Base-by-base conservation (phyloP, 176 grass and related monocot genomes). In the Avena atlantica region DNA sequence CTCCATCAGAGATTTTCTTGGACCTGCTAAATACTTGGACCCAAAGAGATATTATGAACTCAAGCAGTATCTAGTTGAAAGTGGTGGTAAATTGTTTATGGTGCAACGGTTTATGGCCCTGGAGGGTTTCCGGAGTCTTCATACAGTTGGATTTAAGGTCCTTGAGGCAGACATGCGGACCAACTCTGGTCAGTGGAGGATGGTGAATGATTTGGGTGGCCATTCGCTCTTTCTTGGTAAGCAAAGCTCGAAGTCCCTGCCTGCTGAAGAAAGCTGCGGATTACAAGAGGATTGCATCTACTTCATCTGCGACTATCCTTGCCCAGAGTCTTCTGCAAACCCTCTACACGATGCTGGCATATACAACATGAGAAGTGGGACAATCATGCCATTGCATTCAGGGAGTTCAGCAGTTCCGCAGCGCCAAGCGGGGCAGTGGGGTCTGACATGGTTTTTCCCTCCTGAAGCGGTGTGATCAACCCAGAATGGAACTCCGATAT, bases 221-320 rank as follows among this genome's bases (percentile, higher is more conserved):
- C 55, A 73, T 21, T 42, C 42, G 8, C 70, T 87, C 45, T 87
- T 81, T 81, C 47, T 82, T 67, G 86, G 86, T 21, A 56, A 2
- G 3, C n/a, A 82, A 20, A 13, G 55, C 58, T 87, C 86, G 1
- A 87, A 53, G 79, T 82, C 16, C 27, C 31, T 86, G 3, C 56
- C 58, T 68, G 79, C 86, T n/a, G 49, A 1, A 4, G 48, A 88
- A 53, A 37, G 68, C 27, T 6, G 27, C 25, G 42, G 78, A 52
- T 57, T 56, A 13, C 19, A 13, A 9, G 36, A 63, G 23, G 66
- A 80, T 13, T 61, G 65, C 52, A 80, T 86, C 64, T 86, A 86
- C 42, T 86, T 86, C 53, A n/a, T 71, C 21, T n/a, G 50, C 6
- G 85, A 80, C 52, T 79, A 79, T 16, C 64, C 25, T 19, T 29